A percentile compares a stretch with the other conserved stretches of the same genome.
These are phyloP conservation scores for Volvox carteri DNA, from an alignment of 163 green algal genomes.

Conservation along the genomic window DNA sequence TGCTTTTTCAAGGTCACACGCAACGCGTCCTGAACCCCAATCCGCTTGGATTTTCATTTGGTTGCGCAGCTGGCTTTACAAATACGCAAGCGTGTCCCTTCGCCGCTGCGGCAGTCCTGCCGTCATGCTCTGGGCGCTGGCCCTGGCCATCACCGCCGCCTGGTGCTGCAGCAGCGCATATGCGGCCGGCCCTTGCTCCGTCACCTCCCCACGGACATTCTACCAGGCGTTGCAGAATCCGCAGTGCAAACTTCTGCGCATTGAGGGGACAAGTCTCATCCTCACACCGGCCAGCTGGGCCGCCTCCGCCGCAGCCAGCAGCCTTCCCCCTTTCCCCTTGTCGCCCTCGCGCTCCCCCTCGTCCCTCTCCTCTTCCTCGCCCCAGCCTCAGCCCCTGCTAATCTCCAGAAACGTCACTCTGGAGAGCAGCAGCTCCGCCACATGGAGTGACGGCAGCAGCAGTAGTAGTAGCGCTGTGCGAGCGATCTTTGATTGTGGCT, in stretches of 20 bases:
- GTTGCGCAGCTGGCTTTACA: too few species aligned
- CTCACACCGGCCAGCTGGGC: neutral
- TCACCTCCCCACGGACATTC: neutral
- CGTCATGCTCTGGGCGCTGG: too few species aligned
- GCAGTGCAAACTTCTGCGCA: neutral
- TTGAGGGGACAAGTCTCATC: neutral
- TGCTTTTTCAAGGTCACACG: too few species aligned
- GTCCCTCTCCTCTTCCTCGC: neutral
- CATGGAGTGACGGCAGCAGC: neutral
- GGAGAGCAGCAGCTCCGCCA: neutral
- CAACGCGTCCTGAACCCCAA: too few species aligned
- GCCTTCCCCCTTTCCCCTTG: neutral
- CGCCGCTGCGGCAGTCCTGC: too few species aligned
- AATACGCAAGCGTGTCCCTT: too few species aligned
- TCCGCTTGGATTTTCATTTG: too few species aligned
- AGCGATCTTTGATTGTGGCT: neutral
- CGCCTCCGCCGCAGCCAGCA: neutral
- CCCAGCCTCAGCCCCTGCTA: neutral
- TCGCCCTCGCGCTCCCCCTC: neutral
- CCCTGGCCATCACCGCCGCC: neutral
- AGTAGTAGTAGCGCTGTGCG: neutral
- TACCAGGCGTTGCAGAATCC: neutral
- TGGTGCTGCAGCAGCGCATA: neutral
- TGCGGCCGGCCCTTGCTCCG: neutral
- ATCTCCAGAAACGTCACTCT: conserved; percentile 4